Conservation (phyloP, 2,329 filamentous ascomycete genomes). For the Alternaria angustiovoidea region DNA sequence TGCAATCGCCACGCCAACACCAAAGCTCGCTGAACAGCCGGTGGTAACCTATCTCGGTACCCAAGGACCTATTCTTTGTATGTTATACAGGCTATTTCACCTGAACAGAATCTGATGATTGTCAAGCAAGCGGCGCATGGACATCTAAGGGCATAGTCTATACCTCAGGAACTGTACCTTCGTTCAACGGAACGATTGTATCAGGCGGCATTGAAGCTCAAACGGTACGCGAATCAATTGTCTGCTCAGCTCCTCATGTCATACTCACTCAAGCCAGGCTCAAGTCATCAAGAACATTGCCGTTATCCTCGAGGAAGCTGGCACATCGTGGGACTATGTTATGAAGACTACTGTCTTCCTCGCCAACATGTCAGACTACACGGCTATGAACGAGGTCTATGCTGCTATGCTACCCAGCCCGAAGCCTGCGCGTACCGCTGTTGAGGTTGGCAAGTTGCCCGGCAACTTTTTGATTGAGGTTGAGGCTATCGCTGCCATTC, state of each 20-base stretch:
- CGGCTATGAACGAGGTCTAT: conserved; percentile 46
- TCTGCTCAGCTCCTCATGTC: not conserved
- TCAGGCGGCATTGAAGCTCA: conserved; percentile 37
- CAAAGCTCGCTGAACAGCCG: conserved; percentile 34
- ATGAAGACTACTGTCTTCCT: conserved; percentile 46
- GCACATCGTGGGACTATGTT: conserved; percentile 46
- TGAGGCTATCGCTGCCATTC: conserved; percentile 44
- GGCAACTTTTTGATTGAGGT: conserved; percentile 43
- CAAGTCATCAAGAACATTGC: conserved; percentile 48
- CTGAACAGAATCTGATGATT: not conserved
- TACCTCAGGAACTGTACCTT: conserved; percentile 42
- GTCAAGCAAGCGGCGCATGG: conserved; percentile 37
- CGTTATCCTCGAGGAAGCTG: conserved; percentile 40
- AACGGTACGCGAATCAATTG: conserved; percentile 19
- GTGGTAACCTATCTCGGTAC: conserved; percentile 44
- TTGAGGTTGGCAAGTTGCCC: conserved; percentile 43
- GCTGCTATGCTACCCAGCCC: conserved; percentile 39
- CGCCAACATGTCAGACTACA: conserved; percentile 43
- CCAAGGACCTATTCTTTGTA: conserved; percentile 41
- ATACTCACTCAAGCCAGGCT: conserved; percentile 26
- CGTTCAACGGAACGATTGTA: conserved; percentile 39
- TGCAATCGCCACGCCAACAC: conserved; percentile 26
- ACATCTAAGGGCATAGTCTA: conserved; percentile 44
- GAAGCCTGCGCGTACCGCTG: conserved; percentile 42
- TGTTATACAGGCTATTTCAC: not conserved